Base-by-base conservation (phyloP, 73 alveolate species). In the Effrenium voratum region DNA sequence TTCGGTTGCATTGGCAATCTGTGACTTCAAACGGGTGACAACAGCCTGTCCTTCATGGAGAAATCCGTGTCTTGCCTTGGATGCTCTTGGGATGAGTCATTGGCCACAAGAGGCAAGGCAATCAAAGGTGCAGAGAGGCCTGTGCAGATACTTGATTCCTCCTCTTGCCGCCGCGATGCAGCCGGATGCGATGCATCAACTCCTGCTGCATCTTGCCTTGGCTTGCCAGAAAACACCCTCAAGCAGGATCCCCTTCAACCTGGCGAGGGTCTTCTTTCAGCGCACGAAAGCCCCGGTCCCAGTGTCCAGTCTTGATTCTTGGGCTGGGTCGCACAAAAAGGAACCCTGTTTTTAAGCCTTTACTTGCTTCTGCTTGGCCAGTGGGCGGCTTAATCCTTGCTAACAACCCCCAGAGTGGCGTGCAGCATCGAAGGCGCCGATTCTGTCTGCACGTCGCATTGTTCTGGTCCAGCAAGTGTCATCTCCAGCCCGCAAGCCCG, bases 141-240 rank as follows among this genome's bases (percentile, higher is more conserved):
- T 19, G 63, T 19, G 63, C 8, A 52, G 63, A 52, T 8, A 52
- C 19, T 52, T 52, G 26, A 52, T 52, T 52, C 8, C 63, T 19
- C 63, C 19, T 19, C 63, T 8, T 52, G 8, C 38, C 12, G 90
- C 44, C 90, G 8, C 49, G 95, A 28, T 55, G 57, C 88, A 91
- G 91, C 50, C 98, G 98, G 63, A 91, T 91, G 34, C 98, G 98
- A 55, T 91, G 98, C 91, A 91, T 75, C 98, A 91, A 49, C 98
- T 91, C 98, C 47, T 91, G 91, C n/a, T 91, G 98, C 98, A 91
- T 91, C 80, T 91, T 91, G 30, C 98, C 98, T 66, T 28, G 52
- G 52, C 32, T 28, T 15, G n/a, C n/a, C n/a, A n/a, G n/a, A n/a
- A n/a, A n/a, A n/a, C n/a, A n/a, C n/a, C n/a, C 76, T 63, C 41